Conservation (phyloP, 306 rosid genomes). For the Casuarina equisetifolia region DNA sequence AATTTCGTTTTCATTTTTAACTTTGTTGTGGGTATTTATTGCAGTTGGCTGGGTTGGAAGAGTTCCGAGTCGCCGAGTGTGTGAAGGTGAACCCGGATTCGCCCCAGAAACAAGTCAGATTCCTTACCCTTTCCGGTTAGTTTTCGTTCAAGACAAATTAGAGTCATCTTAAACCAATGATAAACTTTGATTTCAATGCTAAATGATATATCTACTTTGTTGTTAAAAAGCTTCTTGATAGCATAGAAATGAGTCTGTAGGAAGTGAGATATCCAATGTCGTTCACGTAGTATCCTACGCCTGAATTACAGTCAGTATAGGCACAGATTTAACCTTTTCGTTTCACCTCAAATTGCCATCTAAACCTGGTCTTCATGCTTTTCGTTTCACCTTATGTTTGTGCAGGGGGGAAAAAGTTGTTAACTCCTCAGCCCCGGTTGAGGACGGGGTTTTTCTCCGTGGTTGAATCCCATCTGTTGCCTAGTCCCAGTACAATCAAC, state of each 20-base stretch:
- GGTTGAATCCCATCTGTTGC: slow-evolving; percentile 50
- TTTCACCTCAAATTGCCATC: too few species aligned
- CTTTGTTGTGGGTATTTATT: slow-evolving; percentile 21
- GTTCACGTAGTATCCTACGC: too few species aligned
- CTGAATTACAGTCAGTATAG: too few species aligned
- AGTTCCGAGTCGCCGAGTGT: slow-evolving; percentile 54
- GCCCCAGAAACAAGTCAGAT: slow-evolving; percentile 94
- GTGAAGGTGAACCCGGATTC: slow-evolving; percentile 98
- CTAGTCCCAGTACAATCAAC: slow-evolving; percentile 42
- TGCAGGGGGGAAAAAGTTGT: slow-evolving; percentile 74
- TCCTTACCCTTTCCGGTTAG: slow-evolving; percentile 86
- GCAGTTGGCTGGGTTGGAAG: slow-evolving; percentile 69
- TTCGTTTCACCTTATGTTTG: not conserved
- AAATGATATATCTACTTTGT: not conserved
- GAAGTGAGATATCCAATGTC: too few species aligned
- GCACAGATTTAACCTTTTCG: too few species aligned
- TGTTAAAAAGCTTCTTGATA: too few species aligned
- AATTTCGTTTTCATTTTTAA: not conserved
- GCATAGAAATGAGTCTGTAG: too few species aligned
- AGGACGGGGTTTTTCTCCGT: slow-evolving; percentile 93
- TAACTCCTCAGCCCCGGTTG: slow-evolving; percentile 87
- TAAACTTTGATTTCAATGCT: not conserved
- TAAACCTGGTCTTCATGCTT: too few species aligned
- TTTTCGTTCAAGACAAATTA: not conserved
- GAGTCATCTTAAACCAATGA: not conserved